These are phyloP conservation scores for Trichaptum fuscoviolaceum DNA, from an alignment of 768 basidiomycete genomes.

Conservation along the genomic window DNA sequence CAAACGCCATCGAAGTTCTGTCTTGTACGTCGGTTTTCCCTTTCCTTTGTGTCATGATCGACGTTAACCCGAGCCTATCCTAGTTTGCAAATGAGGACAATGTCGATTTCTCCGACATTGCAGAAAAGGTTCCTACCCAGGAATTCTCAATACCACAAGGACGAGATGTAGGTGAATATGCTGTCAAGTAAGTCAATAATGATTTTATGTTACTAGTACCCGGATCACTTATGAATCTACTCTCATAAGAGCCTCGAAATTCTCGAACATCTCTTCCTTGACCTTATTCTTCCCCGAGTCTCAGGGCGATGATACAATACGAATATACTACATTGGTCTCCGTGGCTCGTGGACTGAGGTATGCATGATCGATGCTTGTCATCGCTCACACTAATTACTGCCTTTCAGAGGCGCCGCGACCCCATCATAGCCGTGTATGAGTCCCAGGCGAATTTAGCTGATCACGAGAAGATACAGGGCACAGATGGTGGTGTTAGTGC, in stretches of 20 bases:
- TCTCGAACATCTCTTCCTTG: slow-evolving; percentile 75
- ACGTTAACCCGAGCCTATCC: neutral
- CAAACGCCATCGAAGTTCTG: slow-evolving; percentile 69
- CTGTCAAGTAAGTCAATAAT: slow-evolving; percentile 57
- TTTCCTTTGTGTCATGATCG: no score
- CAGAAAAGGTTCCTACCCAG: slow-evolving; percentile 59
- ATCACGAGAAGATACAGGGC: slow-evolving; percentile 85
- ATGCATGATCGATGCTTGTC: slow-evolving; percentile 3
- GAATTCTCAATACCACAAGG: slow-evolving; percentile 62
- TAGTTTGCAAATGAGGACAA: slow-evolving; percentile 76
- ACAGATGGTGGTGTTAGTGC: slow-evolving; percentile 39
- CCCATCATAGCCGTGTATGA: slow-evolving; percentile 88
- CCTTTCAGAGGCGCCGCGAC: slow-evolving; percentile 59
- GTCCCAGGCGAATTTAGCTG: slow-evolving; percentile 78
- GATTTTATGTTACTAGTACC: neutral
- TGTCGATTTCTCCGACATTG: slow-evolving; percentile 76
- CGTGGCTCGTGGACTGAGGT: slow-evolving; percentile 80
- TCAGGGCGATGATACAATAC: slow-evolving; percentile 71
- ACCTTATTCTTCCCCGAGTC: slow-evolving; percentile 78
- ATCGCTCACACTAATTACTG: neutral
- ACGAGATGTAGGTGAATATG: slow-evolving; percentile 79
- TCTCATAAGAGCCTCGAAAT: slow-evolving; percentile 68
- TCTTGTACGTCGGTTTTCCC: slow-evolving; percentile 44
- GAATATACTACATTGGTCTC: slow-evolving; percentile 83
- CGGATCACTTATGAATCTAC: neutral